Conservation (phyloP, 176 grass and related monocot genomes). For the Miscanthus lutarioriparius region DNA sequence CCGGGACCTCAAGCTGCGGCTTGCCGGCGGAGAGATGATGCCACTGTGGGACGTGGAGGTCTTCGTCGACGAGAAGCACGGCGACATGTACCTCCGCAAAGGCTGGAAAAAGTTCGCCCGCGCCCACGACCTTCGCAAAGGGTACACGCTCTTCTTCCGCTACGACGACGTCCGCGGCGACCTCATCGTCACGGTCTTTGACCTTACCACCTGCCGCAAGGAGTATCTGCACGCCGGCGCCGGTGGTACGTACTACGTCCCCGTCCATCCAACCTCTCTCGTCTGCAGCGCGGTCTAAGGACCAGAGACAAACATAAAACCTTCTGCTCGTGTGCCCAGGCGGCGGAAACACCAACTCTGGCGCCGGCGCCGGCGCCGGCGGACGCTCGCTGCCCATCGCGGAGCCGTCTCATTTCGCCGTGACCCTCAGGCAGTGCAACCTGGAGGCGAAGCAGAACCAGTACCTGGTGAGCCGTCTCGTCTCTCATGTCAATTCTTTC, state of each 20-base stretch:
- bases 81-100: slow-evolving; percentile 6
- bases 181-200: slow-evolving; percentile 44
- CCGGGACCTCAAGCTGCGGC: slow-evolving; percentile 31
- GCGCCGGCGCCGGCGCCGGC: not conserved
- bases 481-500: not conserved
- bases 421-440: slow-evolving; percentile 37
- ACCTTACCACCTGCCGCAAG: slow-evolving; percentile 32
- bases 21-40: not conserved
- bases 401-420: slow-evolving; percentile 32
- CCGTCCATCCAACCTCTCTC: too few species aligned
- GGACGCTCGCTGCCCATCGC: not conserved
- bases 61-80: slow-evolving; percentile 11
- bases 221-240: not conserved
- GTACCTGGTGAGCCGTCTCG: slow-evolving; percentile 45
- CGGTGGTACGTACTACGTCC: not conserved
- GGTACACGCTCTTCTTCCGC: slow-evolving; percentile 33
- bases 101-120: slow-evolving; percentile 40
- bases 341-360: not conserved
- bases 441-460: slow-evolving; percentile 27
- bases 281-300: not conserved
- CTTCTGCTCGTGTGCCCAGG: not conserved
- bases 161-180: not conserved
- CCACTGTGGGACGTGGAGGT: slow-evolving; percentile 33
- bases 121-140: slow-evolving; percentile 20
- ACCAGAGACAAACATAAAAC: not conserved